These are phyloP conservation scores for Fonsecaea nubica DNA, from an alignment of 2,329 filamentous ascomycete genomes.

Conservation along the genomic window DNA sequence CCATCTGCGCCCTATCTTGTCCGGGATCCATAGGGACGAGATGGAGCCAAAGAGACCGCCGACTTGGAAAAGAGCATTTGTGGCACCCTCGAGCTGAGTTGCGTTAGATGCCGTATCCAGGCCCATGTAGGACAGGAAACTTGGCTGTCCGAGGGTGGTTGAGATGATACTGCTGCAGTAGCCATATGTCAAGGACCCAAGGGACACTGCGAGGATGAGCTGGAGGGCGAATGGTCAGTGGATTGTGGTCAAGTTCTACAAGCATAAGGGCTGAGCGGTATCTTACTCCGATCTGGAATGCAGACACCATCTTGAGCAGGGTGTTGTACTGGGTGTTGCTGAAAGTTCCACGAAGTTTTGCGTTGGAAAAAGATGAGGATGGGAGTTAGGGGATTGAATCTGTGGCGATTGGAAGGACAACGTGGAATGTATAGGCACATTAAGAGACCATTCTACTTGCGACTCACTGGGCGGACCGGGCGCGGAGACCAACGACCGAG, in stretches of 20 bases:
- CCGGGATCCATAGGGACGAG: neutral
- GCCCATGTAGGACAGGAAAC: neutral
- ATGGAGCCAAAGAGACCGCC: neutral
- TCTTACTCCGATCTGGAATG: neutral
- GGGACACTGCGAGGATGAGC: neutral
- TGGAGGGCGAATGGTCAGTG: neutral
- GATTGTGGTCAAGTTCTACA: neutral
- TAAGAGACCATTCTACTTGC: neutral
- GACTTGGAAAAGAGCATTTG: neutral
- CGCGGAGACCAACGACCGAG: neutral
- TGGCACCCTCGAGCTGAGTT: neutral
- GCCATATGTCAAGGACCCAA: neutral
- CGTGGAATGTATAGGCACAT: neutral
- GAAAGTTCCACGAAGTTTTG: neutral
- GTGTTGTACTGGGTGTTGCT: neutral
- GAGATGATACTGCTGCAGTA: neutral
- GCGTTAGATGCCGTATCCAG: neutral
- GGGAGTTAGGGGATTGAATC: neutral
- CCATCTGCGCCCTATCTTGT: neutral
- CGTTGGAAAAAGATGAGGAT: neutral
- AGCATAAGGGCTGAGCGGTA: neutral
- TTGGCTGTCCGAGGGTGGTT: neutral
- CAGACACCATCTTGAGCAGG: neutral
- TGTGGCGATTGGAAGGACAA: neutral
- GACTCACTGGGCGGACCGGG: neutral